Evolutionary conservation across 495 filamentous ascomycete species (phyloP), one percentile per base, ranked within the genome.

Genomic region (Recurvomyces mirabilis): DNA sequence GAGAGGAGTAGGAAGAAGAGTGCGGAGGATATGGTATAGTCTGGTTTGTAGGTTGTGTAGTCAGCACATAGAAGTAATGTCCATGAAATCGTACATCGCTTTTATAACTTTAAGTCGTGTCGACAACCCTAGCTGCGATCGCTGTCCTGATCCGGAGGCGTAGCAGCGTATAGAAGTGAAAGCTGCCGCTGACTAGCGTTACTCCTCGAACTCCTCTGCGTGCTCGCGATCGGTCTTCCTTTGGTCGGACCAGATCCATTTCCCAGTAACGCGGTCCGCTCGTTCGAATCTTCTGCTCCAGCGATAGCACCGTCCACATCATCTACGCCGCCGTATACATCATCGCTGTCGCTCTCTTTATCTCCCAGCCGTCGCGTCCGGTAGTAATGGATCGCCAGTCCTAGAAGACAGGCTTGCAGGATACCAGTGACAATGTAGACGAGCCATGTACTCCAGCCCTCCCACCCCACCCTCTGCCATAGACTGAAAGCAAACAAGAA

Each of bases 381-480:
- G 58, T 93, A 82, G 58, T 86, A 98, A 46, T 71, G 73, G 32
- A 95, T 77, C 18, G 76, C 82, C 81, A 98, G 78, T 17, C 55
- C 68, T 38, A 98, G 66, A 40, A 98, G 62, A n/a, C 71, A 68
- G 17, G 85, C 93, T 61, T 98, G 91, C 65, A 96, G 69, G 43
- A 69, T 67, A 3, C 88, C 91, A 0, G 89, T 93, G 37, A 95
- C 69, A 32, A 93, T 66, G 56, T 83, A 85, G 22, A 94, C 78
- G 6, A 82, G 81, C 91, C 91, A 98, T 1, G 84, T 82, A 63
- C 93, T 96, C 91, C 91, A 98, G 11, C 86, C 89, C 17, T 74
- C 77, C 61, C 65, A 65, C 5, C 91, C 91, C 28, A 94, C 70
- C 34, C 91, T 74, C 10, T 74, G 79, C 14, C 81, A 83, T 24